Conservation (phyloP, 352 stramenopile species). For the Pythium apleroticum region DNA sequence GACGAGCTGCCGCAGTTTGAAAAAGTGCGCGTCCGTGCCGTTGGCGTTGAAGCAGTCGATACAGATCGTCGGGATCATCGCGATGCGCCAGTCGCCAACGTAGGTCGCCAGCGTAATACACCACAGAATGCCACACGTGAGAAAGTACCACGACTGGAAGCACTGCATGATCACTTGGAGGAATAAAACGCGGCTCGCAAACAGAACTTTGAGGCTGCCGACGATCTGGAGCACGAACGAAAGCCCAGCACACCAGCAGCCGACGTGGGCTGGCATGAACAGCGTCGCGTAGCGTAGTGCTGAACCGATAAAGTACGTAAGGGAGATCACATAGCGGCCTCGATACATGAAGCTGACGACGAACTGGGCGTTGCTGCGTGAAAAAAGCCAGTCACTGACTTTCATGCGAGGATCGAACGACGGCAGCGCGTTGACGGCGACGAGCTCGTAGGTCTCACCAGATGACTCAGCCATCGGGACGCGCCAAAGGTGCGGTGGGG, state of each 20-base stretch:
- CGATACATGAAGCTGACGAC: background rate
- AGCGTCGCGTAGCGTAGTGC: background rate
- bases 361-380: background rate
- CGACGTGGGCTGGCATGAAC: background rate
- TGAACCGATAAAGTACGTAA: background rate
- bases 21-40: background rate
- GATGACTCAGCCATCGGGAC: background rate
- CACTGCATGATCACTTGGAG: background rate
- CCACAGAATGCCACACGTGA: background rate
- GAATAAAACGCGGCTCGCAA: background rate
- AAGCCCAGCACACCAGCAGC: background rate
- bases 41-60: constrained; percentile 3
- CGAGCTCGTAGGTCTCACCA: background rate
- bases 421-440: background rate
- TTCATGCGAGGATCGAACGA: background rate
- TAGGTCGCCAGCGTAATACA: background rate
- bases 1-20: background rate
- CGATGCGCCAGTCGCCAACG: background rate
- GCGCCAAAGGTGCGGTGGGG: background rate
- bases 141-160: constrained; percentile 1
- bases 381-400: background rate
- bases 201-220: background rate
- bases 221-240: background rate
- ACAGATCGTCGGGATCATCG: background rate
- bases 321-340: background rate